Conservation (phyloP, 129 eudicot genomes). For the Helianthus tuberosus region DNA sequence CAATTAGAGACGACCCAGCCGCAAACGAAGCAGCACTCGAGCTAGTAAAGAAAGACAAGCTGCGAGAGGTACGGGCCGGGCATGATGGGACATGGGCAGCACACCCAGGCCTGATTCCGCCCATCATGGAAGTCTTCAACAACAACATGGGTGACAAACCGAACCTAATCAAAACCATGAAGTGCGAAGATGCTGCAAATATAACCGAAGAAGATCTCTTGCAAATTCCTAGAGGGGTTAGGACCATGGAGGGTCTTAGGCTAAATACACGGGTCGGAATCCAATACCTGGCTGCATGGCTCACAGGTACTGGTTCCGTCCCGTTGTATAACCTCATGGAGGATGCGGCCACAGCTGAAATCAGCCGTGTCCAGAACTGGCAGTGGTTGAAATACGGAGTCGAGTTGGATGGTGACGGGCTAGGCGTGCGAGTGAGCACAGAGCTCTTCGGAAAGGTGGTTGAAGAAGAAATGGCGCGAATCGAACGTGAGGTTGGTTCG, state of each 20-base stretch:
- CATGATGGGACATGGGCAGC: constrained; percentile 99
- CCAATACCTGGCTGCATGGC: constrained; percentile 93
- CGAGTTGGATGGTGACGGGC: constrained; percentile 78
- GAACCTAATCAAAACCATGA: constrained; percentile 65
- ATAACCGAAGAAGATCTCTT: constrained; percentile 75
- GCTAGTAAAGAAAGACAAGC: constrained; percentile 79
- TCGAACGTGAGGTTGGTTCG: constrained; percentile 70
- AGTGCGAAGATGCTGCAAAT: constrained; percentile 63
- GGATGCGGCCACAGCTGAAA: constrained; percentile 96
- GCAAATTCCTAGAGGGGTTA: constrained; percentile 72
- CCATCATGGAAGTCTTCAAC: constrained; percentile 79
- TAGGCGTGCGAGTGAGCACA: constrained; percentile 56
- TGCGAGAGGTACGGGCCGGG: constrained; percentile 81
- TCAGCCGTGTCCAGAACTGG: constrained; percentile 95
- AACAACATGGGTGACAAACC: constrained; percentile 60
- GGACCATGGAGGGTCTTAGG: constrained; percentile 89
- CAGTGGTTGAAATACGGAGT: constrained; percentile 85
- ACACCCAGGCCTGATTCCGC: constrained; percentile 91
- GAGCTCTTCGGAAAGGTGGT: constrained; percentile 81
- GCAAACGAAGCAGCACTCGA: constrained; percentile 85
- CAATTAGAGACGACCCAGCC: constrained; percentile 72
- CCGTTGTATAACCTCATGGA: constrained; percentile 97
- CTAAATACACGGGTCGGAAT: constrained; percentile 92
- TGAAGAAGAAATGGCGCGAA: constrained; percentile 85
- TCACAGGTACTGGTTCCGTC: constrained; percentile 86